A percentile compares a stretch with the other conserved stretches of the same genome.
These are phyloP conservation scores for Fusarium sp. DNA, from an alignment of 2,329 filamentous ascomycete genomes.

Conservation along the genomic window DNA sequence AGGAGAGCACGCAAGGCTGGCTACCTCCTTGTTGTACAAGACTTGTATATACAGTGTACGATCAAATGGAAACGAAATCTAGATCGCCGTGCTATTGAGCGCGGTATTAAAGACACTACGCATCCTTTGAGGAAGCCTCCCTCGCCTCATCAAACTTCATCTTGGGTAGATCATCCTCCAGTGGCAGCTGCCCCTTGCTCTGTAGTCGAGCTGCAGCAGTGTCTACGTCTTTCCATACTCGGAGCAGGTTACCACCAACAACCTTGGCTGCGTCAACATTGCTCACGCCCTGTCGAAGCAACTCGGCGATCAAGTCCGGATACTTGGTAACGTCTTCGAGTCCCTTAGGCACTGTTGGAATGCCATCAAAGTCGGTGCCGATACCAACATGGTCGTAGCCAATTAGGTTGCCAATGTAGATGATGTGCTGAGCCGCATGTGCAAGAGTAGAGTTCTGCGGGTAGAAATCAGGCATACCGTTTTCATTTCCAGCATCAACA, in stretches of 20 bases:
- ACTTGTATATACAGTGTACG: constrained; percentile 49
- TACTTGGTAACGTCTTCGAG: constrained; percentile 88
- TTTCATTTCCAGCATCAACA: constrained; percentile 64
- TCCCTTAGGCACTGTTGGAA: constrained; percentile 72
- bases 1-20: constrained; percentile 7
- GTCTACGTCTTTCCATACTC: constrained; percentile 87
- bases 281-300: constrained; percentile 78
- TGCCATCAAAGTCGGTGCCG: constrained; percentile 91
- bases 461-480: constrained; percentile 75
- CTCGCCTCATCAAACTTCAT: constrained; percentile 24
- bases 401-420: constrained; percentile 82
- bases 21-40: constrained; percentile 44
- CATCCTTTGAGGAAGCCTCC: background rate
- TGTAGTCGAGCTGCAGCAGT: constrained; percentile 75
- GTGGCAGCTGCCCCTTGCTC: constrained; percentile 60
- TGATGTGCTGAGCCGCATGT: constrained; percentile 83
- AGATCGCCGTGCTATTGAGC: constrained; percentile 8
- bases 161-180: constrained; percentile 62
- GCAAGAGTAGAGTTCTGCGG: constrained; percentile 76
- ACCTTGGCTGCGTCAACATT: constrained; percentile 80
- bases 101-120: constrained; percentile 8
- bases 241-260: constrained; percentile 81
- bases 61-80: constrained; percentile 37
- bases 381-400: constrained; percentile 90
- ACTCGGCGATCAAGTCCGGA: constrained; percentile 79